Evolutionary conservation across 2,329 filamentous ascomycete genomes (phyloP).

Genomic region (Xylogone sp.): DNA sequence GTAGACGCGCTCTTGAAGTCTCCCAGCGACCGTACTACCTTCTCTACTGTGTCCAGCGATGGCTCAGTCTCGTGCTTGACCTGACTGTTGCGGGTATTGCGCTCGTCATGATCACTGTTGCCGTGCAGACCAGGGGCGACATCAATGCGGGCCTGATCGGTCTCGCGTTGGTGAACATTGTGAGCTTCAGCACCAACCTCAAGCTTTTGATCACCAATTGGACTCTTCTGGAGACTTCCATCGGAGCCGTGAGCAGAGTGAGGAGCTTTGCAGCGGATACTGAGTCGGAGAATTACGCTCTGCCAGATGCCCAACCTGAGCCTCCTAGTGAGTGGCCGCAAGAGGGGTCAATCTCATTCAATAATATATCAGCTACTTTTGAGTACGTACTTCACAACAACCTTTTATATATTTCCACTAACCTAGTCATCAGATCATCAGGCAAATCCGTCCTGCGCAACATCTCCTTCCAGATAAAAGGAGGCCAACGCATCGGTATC

Average conservation of each 20-base stretch:
- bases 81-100: constrained; percentile 19
- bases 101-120: constrained; percentile 16
- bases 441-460: background rate
- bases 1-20: constrained; percentile 41
- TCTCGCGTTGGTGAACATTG: constrained; percentile 10
- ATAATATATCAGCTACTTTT: too few species aligned
- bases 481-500: constrained; percentile 45
- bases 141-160: constrained; percentile 15
- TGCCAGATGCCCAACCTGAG: constrained; percentile 12
- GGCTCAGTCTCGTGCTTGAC: constrained; percentile 55
- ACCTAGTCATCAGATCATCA: too few species aligned
- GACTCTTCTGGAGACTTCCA: constrained; percentile 47
- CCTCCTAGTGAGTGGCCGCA: constrained; percentile 22
- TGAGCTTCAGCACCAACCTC: constrained; percentile 13
- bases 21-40: constrained; percentile 56
- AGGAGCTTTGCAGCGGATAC: constrained; percentile 22
- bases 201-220: constrained; percentile 43
- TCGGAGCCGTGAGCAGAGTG: constrained; percentile 50
- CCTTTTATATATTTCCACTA: too few species aligned
- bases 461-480: constrained; percentile 57
- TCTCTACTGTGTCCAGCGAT: constrained; percentile 52
- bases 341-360: too few species aligned
- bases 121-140: constrained; percentile 5
- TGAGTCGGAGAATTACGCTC: constrained; percentile 33
- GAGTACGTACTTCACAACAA: too few species aligned